These are phyloP conservation scores for Cyclotella choctawhatcheeana DNA, from an alignment of 108 stramenopile genomes.

Conservation along the genomic window DNA sequence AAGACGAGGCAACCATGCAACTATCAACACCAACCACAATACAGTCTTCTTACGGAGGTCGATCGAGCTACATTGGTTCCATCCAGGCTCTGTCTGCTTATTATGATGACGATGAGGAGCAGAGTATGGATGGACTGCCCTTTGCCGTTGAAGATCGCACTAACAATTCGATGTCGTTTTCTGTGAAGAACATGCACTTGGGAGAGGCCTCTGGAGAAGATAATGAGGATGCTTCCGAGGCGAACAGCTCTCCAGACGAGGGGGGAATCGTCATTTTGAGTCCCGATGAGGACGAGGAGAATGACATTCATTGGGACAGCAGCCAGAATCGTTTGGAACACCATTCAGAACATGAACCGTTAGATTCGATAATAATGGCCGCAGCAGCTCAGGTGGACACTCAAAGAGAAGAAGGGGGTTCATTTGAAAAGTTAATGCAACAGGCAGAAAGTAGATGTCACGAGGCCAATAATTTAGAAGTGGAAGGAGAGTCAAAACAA, in stretches of 20 bases:
- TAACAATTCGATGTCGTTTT: not conserved
- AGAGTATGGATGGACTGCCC: not conserved
- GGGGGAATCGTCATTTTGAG: conserved; percentile 17
- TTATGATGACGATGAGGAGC: not conserved
- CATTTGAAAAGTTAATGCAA: conserved; percentile 55
- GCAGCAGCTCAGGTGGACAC: conserved; percentile 27
- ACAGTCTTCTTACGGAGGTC: not conserved
- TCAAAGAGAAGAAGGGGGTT: not conserved
- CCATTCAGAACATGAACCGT: not conserved
- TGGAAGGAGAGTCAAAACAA: not conserved
- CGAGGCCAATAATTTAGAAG: not conserved
- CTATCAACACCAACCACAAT: not conserved
- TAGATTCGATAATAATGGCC: conserved; percentile 32
- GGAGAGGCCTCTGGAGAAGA: not conserved
- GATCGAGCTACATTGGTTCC: conserved; percentile 9
- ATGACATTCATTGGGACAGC: not conserved
- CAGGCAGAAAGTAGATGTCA: conserved; percentile 47
- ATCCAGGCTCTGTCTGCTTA: conserved; percentile 2
- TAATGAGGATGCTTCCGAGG: not conserved
- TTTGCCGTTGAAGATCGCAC: not conserved
- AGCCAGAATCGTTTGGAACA: not conserved
- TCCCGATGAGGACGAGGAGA: not conserved
- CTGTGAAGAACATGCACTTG: not conserved
- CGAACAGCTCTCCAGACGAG: not conserved
- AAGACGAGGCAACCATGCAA: not conserved